A percentile compares a stretch with the other conserved stretches of the same genome.
Evolutionary conservation across 192 early-diverging fungal species (phyloP).

Genomic region (Linnemannia elongata): DNA sequence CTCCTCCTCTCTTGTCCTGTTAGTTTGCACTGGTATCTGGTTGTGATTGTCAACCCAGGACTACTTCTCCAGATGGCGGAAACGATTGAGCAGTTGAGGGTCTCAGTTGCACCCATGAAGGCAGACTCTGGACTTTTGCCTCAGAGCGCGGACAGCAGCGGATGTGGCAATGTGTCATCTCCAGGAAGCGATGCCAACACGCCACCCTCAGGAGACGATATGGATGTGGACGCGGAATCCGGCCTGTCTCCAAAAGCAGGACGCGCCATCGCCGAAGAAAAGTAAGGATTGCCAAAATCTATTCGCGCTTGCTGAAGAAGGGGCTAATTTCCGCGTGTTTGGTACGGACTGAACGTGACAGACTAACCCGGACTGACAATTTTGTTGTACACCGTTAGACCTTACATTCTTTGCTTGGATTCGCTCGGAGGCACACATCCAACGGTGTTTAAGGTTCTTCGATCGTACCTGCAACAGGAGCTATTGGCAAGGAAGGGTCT

Average conservation of each 20-base stretch:
- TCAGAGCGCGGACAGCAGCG: not conserved
- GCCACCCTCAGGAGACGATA: not conserved
- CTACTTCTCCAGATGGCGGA: constrained; percentile 38
- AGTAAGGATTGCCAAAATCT: not conserved
- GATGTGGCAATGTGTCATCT: not conserved
- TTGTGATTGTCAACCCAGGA: constrained; percentile 82
- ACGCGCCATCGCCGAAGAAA: constrained; percentile 12
- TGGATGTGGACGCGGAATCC: constrained; percentile 21
- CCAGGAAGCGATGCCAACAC: not conserved
- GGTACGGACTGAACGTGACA: not conserved
- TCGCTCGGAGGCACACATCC: constrained; percentile 31
- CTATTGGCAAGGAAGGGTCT: constrained; percentile 26
- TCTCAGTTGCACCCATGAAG: not conserved
- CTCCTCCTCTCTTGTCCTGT: not conserved
- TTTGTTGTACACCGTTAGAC: not conserved
- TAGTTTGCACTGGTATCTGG: constrained; percentile 91
- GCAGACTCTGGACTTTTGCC: not conserved
- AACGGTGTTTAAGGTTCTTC: constrained; percentile 32
- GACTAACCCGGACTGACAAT: not conserved
- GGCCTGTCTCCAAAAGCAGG: not conserved
- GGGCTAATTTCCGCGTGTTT: not conserved
- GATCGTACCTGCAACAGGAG: constrained; percentile 39
- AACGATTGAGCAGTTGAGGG: not conserved
- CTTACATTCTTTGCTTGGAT: constrained; percentile 45
- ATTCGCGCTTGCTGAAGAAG: not conserved